Evolutionary conservation across 2,329 filamentous ascomycete species (phyloP), one percentile per base, ranked within the genome.

Genomic region (Ophiostoma fasciatum): DNA sequence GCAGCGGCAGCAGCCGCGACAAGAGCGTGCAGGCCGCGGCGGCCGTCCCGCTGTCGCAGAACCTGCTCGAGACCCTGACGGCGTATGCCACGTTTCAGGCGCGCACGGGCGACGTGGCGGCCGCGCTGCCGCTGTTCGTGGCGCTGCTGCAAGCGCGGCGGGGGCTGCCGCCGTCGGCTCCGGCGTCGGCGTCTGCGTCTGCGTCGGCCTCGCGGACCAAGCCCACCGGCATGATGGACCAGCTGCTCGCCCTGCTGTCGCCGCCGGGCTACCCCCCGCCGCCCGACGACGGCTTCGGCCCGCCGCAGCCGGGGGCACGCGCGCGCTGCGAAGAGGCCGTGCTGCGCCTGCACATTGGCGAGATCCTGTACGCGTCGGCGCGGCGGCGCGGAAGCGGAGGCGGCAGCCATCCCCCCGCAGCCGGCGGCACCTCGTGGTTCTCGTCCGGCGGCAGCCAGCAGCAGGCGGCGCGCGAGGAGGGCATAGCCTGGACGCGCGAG

Each of bases 281-380:
- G 0, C 80, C 78, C 0, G 62, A 71, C 0, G 76, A 82, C 33
- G 87, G 87, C 36, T 71, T 79, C 31, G 59, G 70, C 4, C 66
- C 78, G 0, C 74, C 87, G 0, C 58, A 66, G 38, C 78, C 82
- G 31, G 71, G 70, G 37, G 51, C 73, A 9, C 62, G 67, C 20
- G 74, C 82, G 45, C 68, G 71, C 26, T 94, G 87, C 55, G 79
- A 90, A 45, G 87, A 94, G 56, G 84, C 85, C 3, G 83, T 74
- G 0, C 59, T 94, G 12, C 85, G 84, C 64, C 69, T 85, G 18
- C 90, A 94, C 56, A 88, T 96, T 43, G 88, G 88, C 40, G 88
- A 96, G 59, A 93, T 96, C 35, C 68, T 96, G 22, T 94, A 81
- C 55, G 72, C 82, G 0, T 39, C 39, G 11, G 38, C 39, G 4